Evolutionary conservation across 495 filamentous ascomycete species (phyloP).

Genomic region (Neurospora tetraspora): DNA sequence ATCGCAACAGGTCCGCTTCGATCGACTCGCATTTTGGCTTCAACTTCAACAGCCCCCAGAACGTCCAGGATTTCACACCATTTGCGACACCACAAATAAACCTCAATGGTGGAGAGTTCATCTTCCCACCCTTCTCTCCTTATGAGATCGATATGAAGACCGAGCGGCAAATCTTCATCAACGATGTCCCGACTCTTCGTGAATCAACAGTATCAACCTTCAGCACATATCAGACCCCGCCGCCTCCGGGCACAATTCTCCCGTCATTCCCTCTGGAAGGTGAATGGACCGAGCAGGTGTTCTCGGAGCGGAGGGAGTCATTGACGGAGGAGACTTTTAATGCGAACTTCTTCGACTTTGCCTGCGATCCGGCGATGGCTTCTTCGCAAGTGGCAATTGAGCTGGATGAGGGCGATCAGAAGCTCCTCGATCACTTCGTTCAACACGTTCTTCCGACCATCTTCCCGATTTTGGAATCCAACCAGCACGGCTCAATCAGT

Average conservation of each 20-base stretch:
- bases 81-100: conserved; percentile 46
- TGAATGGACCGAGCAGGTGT: conserved; percentile 68
- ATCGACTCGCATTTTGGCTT: conserved; percentile 70
- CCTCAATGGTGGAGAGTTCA: conserved; percentile 27
- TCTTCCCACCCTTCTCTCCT: conserved; percentile 51
- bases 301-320: conserved; percentile 53
- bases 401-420: conserved; percentile 80
- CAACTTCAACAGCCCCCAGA: conserved; percentile 59
- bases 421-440: conserved; percentile 85
- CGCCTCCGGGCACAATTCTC: conserved; percentile 50
- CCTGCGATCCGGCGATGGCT: conserved; percentile 44
- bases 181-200: conserved; percentile 72
- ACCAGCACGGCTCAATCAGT: conserved; percentile 68
- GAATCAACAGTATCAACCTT: conserved; percentile 84
- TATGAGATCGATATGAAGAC: conserved; percentile 96
- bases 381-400: conserved; percentile 63
- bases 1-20: conserved; percentile 61
- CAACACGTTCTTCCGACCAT: conserved; percentile 77
- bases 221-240: conserved; percentile 73
- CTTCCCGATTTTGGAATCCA: conserved; percentile 83
- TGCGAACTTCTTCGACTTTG: conserved; percentile 68
- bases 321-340: conserved; percentile 56
- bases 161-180: conserved; percentile 87
- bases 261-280: conserved; percentile 56
- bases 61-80: conserved; percentile 48